phyloP scores from a whole-genome alignment of 805 yeast genomes.

The Kuraishia piskuri region DNA sequence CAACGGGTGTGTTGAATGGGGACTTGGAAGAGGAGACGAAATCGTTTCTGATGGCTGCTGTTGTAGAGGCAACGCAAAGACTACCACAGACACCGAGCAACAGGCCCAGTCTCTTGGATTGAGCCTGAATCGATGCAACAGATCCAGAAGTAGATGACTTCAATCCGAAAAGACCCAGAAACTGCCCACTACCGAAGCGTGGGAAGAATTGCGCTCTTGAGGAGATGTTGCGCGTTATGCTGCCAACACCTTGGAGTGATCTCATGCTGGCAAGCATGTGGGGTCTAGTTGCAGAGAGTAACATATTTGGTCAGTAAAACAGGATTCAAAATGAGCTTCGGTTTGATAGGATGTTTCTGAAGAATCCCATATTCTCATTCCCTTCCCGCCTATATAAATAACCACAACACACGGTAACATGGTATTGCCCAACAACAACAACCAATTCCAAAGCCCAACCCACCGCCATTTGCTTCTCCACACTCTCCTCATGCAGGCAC shows the following conservation, averaged over 20 bases:
- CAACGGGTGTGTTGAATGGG: not conserved
- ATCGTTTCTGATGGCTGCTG: not conserved
- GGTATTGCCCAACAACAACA: not conserved
- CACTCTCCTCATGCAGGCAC: not conserved
- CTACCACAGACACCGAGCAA: not conserved
- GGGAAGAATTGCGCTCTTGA: not conserved
- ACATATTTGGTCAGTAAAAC: not conserved
- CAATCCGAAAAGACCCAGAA: not conserved
- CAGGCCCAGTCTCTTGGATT: not conserved
- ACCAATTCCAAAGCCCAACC: not conserved
- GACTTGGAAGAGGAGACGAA: not conserved
- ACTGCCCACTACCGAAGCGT: not conserved
- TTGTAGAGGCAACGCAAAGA: not conserved
- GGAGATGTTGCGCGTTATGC: not conserved
- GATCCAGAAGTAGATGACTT: not conserved
- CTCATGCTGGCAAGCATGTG: not conserved
- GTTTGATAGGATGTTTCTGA: not conserved
- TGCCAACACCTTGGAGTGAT: not conserved
- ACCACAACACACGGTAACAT: no score
- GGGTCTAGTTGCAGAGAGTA: not conserved
- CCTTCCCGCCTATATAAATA: no score
- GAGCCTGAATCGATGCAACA: not conserved
- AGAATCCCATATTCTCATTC: no score
- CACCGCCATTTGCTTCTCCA: not conserved
- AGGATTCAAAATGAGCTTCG: not conserved